Conservation (phyloP, 1,139 yeast genomes). For the Zygoascus hellenicus region DNA sequence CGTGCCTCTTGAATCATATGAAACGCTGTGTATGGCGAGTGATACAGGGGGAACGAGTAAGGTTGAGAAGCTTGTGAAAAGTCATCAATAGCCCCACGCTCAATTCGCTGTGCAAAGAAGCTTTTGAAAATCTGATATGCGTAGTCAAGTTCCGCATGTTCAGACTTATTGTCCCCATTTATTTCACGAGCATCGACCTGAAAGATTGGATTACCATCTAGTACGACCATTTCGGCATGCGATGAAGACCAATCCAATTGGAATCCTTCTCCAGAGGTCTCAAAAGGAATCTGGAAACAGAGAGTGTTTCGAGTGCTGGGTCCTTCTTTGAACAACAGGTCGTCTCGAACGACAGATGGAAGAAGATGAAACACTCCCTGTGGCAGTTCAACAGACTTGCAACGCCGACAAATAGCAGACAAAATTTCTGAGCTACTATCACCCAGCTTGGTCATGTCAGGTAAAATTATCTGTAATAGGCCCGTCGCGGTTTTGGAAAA, state of each 20-base stretch:
- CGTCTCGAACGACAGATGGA: constrained; percentile 1
- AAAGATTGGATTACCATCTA: background rate
- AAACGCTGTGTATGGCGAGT: background rate
- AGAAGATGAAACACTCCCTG: constrained; percentile 8
- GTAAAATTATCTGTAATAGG: constrained; percentile 10
- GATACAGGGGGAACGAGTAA: constrained; percentile 9
- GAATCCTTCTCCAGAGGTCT: background rate
- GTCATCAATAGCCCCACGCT: constrained; percentile 16
- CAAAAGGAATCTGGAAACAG: background rate
- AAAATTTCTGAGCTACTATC: background rate
- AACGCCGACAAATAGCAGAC: constrained; percentile 7
- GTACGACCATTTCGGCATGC: background rate
- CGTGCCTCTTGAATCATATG: constrained; percentile 18
- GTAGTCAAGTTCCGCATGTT: background rate
- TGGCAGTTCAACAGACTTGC: constrained; percentile 8
- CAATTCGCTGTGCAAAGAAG: constrained; percentile 11
- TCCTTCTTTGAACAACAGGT: constrained; percentile 2
- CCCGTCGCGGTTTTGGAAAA: background rate
- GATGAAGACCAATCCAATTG: background rate
- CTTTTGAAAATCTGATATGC: background rate
- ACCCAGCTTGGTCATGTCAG: constrained; percentile 12
- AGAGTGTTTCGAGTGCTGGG: background rate
- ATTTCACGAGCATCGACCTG: background rate
- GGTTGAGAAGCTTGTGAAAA: constrained; percentile 10
- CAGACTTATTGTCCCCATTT: background rate